Evolutionary conservation across 2,329 filamentous ascomycete species (phyloP).

Genomic region (Alternaria arborescens): DNA sequence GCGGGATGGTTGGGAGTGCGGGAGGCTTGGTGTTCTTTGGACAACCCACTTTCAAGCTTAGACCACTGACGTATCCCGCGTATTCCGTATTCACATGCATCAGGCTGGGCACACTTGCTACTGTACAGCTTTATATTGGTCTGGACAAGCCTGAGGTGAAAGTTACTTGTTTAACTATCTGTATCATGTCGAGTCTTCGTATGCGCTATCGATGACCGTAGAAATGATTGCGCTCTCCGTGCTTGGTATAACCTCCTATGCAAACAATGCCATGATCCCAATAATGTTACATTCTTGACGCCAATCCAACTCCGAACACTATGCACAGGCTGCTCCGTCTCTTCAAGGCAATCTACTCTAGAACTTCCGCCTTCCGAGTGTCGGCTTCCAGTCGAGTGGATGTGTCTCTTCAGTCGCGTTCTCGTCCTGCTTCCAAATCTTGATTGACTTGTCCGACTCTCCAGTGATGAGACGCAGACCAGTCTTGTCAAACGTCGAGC

Average conservation of each 20-base stretch:
- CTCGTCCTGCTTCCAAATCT: constrained; percentile 96
- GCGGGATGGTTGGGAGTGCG: constrained; percentile 23
- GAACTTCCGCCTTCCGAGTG: constrained; percentile 76
- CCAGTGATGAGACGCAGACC: constrained; percentile 90
- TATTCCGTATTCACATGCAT: constrained; percentile 13
- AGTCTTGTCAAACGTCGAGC: constrained; percentile 88
- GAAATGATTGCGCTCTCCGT: background rate
- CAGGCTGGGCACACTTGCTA: background rate
- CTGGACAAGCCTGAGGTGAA: background rate
- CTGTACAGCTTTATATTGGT: background rate
- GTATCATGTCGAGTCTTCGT: background rate
- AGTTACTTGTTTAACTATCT: background rate
- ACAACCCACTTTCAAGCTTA: constrained; percentile 27
- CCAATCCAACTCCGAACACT: constrained; percentile 14
- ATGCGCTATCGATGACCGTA: background rate
- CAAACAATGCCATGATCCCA: background rate
- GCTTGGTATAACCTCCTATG: constrained; percentile 8
- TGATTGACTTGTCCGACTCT: constrained; percentile 91
- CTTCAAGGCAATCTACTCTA: background rate
- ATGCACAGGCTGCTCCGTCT: background rate
- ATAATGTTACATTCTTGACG: constrained; percentile 15
- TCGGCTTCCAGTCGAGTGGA: constrained; percentile 91
- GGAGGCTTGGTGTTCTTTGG: constrained; percentile 27
- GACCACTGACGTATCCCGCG: constrained; percentile 29
- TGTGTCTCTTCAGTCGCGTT: constrained; percentile 90